Evolutionary conservation across 2,329 filamentous ascomycete genomes (phyloP).

Genomic region (Hypoxylon sp.): DNA sequence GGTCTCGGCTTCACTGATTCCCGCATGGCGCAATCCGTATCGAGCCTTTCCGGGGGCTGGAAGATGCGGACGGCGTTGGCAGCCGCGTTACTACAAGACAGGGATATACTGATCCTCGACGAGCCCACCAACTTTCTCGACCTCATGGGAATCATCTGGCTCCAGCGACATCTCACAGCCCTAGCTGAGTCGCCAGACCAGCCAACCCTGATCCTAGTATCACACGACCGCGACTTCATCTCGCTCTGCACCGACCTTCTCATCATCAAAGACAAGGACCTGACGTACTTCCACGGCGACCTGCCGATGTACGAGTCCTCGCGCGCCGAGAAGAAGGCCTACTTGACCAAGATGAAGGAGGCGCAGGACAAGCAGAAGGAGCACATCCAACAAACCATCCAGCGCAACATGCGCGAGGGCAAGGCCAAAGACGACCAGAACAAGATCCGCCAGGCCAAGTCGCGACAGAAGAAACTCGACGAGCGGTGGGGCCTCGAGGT

Average conservation of each 20-base stretch:
- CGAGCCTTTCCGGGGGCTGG: constrained; percentile 83
- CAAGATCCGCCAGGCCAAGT: constrained; percentile 87
- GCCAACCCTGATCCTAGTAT: constrained; percentile 82
- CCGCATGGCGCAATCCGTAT: constrained; percentile 71
- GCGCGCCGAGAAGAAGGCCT: constrained; percentile 75
- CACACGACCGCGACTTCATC: constrained; percentile 86
- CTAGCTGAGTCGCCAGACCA: constrained; percentile 67
- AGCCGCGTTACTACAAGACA: constrained; percentile 76
- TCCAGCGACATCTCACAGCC: constrained; percentile 78
- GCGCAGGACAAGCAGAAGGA: constrained; percentile 85
- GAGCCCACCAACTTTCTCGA: constrained; percentile 92
- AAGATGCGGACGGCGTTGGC: constrained; percentile 78
- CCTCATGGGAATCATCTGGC: constrained; percentile 85
- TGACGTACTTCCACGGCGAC: constrained; percentile 83
- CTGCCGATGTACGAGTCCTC: constrained; percentile 79
- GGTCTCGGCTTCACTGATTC: constrained; percentile 80
- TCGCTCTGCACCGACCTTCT: constrained; percentile 84
- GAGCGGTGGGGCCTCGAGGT: constrained; percentile 84
- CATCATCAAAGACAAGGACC: constrained; percentile 78
- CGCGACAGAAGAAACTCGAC: constrained; percentile 86
- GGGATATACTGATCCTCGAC: constrained; percentile 85
- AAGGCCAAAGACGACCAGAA: constrained; percentile 86
- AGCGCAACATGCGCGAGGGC: constrained; percentile 80
- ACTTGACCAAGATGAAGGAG: constrained; percentile 82
- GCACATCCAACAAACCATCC: constrained; percentile 84